A percentile compares a stretch with the other conserved stretches of the same genome.
These are phyloP conservation scores for Paramecium caudatum DNA, from an alignment of 73 alveolate species.

Conservation along the genomic window DNA sequence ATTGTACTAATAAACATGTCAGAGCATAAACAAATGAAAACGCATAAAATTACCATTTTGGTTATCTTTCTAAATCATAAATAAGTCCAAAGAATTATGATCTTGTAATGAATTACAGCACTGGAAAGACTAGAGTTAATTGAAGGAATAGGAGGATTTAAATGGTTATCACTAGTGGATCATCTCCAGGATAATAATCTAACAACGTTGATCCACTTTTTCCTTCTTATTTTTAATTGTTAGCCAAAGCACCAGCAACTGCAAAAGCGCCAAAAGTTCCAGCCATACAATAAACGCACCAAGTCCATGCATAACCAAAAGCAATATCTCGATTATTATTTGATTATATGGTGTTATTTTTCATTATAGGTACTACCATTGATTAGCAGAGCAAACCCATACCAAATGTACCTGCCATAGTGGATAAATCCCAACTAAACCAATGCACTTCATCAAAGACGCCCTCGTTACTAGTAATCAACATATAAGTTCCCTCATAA, in stretches of 20 bases:
- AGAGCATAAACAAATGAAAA: background rate
- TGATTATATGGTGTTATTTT: conserved; percentile 7
- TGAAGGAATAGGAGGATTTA: background rate
- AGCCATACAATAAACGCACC: conserved; percentile 37
- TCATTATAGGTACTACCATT: conserved; percentile 1
- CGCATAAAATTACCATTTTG: background rate
- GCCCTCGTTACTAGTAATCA: background rate
- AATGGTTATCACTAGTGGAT: background rate
- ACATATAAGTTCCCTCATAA: background rate
- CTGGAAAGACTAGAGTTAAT: conserved; percentile 39
- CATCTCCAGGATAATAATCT: background rate
- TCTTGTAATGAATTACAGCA: conserved; percentile 29
- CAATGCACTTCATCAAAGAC: conserved; percentile 48
- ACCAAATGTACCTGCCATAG: conserved; percentile 9
- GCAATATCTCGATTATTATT: conserved; percentile 34
- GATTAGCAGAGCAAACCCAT: background rate
- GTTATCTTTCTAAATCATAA: background rate
- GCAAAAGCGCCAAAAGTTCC: conserved; percentile 42
- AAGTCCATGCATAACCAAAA: background rate
- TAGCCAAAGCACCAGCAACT: background rate
- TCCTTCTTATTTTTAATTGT: conserved; percentile 9
- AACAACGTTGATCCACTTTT: background rate
- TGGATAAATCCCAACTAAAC: conserved; percentile 41
- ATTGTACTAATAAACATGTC: background rate
- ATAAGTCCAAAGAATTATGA: conserved; percentile 29